Evolutionary conservation across 2,329 filamentous ascomycete species (phyloP), one percentile per base, ranked within the genome.

Genomic region (Didymella glomerata): DNA sequence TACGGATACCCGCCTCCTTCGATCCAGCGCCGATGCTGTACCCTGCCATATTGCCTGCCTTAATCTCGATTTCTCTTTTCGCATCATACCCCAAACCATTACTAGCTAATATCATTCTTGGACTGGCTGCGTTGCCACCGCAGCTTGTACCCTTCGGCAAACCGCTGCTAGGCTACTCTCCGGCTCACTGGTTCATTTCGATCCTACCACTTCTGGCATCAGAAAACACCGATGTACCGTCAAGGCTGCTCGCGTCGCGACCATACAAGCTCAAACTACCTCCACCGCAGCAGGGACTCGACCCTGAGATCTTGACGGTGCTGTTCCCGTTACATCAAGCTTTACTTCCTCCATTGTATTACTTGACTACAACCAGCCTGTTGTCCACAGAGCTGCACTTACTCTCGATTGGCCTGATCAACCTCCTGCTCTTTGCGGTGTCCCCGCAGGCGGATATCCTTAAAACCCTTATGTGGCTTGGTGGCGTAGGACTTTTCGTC

Each of bases 1-100:
- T 88, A 68, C 82, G 83, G 40, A 81, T 97, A 36, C 92, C 93
- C 0, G 80, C 87, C 4, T 84, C 86, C n/a, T 96, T 97, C 77
- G 94, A 98, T 71, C 93, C 93, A 2, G 94, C 94, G 7, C 92
- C 93, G 11, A 83, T 97, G n/a, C 78, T 97, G 57, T 98, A 97
- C 73, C 94, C 94, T 18, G 85, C 90, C 6, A 78, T 88, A 2
- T 83, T 97, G 28, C 92, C 93, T 0, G 78, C 93, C 16, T 83
- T 93, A 45, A 89, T 95, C 27, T 88, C 93, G 1, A 80, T 95
- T 4, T 88, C 93, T 10, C 82, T 97, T 41, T 86, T 88, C 8
- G 82, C 84, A 49, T 83, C 85, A 48, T 86, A 86, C 45, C 81
- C 85, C 3, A 81, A 83, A 16, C 82, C 88, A 13, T 75, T 97